A percentile compares a stretch with the other conserved stretches of the same genome.
Conservation (phyloP, 306 rosid species). For the Pyrus betulifolia region DNA sequence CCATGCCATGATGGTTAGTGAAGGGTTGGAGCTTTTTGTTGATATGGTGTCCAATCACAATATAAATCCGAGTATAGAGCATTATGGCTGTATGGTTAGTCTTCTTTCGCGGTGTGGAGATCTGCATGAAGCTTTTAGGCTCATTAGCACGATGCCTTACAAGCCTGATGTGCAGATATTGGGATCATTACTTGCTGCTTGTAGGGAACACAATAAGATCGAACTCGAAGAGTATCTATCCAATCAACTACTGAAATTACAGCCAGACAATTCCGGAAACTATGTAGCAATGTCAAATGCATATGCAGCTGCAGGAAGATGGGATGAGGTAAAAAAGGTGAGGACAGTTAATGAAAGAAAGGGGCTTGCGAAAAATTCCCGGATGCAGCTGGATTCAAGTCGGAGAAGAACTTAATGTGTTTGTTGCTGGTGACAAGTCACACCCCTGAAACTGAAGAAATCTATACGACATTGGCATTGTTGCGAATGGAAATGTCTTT, state of each 20-base stretch:
- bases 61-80: slow-evolving; percentile 53
- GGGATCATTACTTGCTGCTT: slow-evolving; percentile 63
- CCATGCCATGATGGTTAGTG: slow-evolving; percentile 51
- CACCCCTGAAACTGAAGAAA: slow-evolving; percentile 51
- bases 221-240: slow-evolving; percentile 54
- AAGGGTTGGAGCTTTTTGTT: slow-evolving; percentile 53
- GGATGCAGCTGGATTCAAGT: slow-evolving; percentile 84
- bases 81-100: slow-evolving; percentile 57
- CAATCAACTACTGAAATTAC: slow-evolving; percentile 39
- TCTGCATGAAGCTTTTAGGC: slow-evolving; percentile 60
- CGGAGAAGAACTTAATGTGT: slow-evolving; percentile 50
- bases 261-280: slow-evolving; percentile 73
- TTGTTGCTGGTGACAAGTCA: slow-evolving; percentile 63
- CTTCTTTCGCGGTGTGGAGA: slow-evolving; percentile 51
- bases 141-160: slow-evolving; percentile 44
- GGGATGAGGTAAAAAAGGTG: slow-evolving; percentile 54
- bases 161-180: slow-evolving; percentile 66
- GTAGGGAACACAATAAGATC: slow-evolving; percentile 43
- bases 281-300: slow-evolving; percentile 71
- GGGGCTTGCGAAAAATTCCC: slow-evolving; percentile 56
- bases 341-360: slow-evolving; percentile 60
- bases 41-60: slow-evolving; percentile 52
- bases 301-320: slow-evolving; percentile 57
- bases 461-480: slow-evolving; percentile 38
- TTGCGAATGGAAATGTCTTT: slow-evolving; percentile 42